These are phyloP conservation scores for Quercus lobata DNA, from an alignment of 331 rosid species.

Conservation along the genomic window DNA sequence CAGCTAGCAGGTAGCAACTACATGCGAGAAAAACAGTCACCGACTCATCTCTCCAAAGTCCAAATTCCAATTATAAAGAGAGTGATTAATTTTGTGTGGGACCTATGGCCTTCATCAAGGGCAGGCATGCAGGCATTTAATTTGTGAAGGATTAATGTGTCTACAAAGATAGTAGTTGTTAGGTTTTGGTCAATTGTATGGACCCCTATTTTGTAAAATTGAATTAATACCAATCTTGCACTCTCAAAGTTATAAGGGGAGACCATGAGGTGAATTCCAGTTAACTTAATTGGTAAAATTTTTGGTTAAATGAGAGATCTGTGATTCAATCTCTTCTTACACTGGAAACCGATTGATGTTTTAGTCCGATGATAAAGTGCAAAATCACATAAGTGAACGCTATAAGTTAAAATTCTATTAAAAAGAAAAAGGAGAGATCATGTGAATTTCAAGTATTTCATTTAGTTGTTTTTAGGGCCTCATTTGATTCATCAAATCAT, in stretches of 20 bases:
- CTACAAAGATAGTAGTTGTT: not conserved
- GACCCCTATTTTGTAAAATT: not conserved
- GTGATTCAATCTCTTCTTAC: rapidly evolving
- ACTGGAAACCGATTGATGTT: rapidly evolving
- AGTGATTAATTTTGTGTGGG: too few species aligned
- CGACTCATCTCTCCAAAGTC: too few species aligned
- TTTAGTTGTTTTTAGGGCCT: too few species aligned
- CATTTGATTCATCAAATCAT: too few species aligned
- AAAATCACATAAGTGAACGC: rapidly evolving
- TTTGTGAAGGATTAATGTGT: not conserved
- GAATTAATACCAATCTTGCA: not conserved
- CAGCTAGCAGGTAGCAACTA: too few species aligned
- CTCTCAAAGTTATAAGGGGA: not conserved
- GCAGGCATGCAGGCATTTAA: not conserved
- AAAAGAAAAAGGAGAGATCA: too few species aligned
- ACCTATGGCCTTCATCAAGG: too few species aligned
- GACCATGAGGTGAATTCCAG: rapidly evolving
- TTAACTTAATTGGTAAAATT: too few species aligned
- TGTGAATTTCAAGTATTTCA: too few species aligned
- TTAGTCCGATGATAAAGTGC: rapidly evolving
- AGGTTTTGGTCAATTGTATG: not conserved
- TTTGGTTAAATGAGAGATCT: rapidly evolving
- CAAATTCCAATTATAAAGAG: too few species aligned
- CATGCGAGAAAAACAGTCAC: too few species aligned
- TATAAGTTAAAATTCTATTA: too few species aligned